phyloP scores from a whole-genome alignment of 306 rosid genomes.

The Medicago truncatula region MtrunA17r5.0-ANR NC_053045.1:42786001-42786500 shows the following conservation, averaged over 20 bases:
- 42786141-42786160: constrained; percentile 56
- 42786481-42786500: background rate
- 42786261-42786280: constrained; percentile 64
- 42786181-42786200: constrained; percentile 64
- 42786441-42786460: constrained; percentile 34
- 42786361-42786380: constrained; percentile 27
- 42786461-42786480: constrained; percentile 30
- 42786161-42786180: constrained; percentile 60
- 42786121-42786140: constrained; percentile 49
- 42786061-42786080: too few species aligned
- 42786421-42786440: constrained; percentile 48
- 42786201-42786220: constrained; percentile 63
- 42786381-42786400: constrained; percentile 18
- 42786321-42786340: background rate
- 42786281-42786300: background rate
- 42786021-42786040: background rate
- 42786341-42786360: constrained; percentile 36
- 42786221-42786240: constrained; percentile 66
- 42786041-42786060: background rate
- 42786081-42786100: too few species aligned
- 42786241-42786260: constrained; percentile 80
- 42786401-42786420: constrained; percentile 15
- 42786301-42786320: constrained; percentile 34
- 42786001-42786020: constrained; percentile 6
- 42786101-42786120: background rate